Conservation (phyloP, 2,329 filamentous ascomycete genomes). For the Phaeoacremonium minimum region DNA sequence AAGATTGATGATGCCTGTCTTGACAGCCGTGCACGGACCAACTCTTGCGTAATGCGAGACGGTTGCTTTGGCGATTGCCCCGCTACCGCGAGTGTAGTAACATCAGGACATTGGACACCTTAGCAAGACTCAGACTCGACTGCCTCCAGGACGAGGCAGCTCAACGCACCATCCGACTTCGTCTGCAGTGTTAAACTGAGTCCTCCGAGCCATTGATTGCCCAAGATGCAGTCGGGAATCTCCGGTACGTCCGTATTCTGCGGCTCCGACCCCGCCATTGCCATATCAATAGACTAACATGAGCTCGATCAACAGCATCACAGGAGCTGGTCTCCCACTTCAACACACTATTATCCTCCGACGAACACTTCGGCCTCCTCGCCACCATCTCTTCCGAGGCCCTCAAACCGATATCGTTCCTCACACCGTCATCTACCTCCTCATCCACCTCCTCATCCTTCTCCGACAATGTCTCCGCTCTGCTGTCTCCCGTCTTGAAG, state of each 20-base stretch:
- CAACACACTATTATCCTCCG: constrained; percentile 59
- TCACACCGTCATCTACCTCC: constrained; percentile 48
- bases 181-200: no score
- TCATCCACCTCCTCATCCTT: constrained; percentile 56
- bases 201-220: no score
- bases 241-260: constrained; percentile 3
- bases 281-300: not conserved
- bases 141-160: no score
- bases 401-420: constrained; percentile 54
- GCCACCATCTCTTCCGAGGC: constrained; percentile 66
- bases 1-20: no score
- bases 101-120: no score
- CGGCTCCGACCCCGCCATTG: not conserved
- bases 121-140: no score
- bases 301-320: constrained; percentile 51
- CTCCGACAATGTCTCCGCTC: constrained; percentile 52
- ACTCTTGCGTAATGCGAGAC: no score
- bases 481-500: constrained; percentile 60
- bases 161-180: no score
- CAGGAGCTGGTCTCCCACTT: constrained; percentile 73
- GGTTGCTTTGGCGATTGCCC: no score
- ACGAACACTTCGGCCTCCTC: constrained; percentile 64
- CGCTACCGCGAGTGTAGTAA: no score
- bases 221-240: constrained; percentile 11
- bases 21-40: no score